A percentile compares a stretch with the other conserved stretches of the same genome.
Conservation (phyloP, 2,329 filamentous ascomycete species). For the Apiospora phragmitis region DNA sequence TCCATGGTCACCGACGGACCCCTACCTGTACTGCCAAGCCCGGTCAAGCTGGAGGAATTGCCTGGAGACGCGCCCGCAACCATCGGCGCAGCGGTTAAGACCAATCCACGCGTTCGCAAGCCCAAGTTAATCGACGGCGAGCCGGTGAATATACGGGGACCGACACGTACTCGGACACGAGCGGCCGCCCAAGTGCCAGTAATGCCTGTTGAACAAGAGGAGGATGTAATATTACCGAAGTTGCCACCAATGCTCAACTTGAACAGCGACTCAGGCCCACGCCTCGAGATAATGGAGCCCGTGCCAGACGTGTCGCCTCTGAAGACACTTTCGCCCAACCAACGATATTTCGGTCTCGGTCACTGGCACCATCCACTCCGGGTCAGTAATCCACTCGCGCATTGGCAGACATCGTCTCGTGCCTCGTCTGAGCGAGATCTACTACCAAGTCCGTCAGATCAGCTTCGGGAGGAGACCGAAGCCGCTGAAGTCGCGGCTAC, state of each 20-base stretch:
- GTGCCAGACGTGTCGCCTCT: slow-evolving; percentile 26
- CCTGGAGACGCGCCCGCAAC: slow-evolving; percentile 32
- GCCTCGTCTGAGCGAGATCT: slow-evolving; percentile 23
- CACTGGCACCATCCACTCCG: slow-evolving; percentile 28
- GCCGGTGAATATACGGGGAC: neutral
- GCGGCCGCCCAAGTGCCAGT: neutral
- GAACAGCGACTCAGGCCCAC: slow-evolving; percentile 21
- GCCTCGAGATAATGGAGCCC: slow-evolving; percentile 29
- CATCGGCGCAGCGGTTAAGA: slow-evolving; percentile 54
- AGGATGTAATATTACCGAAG: slow-evolving; percentile 18
- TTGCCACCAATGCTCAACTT: slow-evolving; percentile 27
- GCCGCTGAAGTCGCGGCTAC: slow-evolving; percentile 16
- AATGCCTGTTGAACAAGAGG: neutral
- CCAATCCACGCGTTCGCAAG: slow-evolving; percentile 46
- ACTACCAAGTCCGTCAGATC: slow-evolving; percentile 32
- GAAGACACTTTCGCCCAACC: slow-evolving; percentile 21
- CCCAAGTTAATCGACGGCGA: slow-evolving; percentile 33
- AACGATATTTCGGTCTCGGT: slow-evolving; percentile 20
- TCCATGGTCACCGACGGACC: neutral
- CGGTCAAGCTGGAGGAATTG: slow-evolving; percentile 5
- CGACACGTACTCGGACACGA: neutral
- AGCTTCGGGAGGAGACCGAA: slow-evolving; percentile 29
- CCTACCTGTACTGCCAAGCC: neutral
- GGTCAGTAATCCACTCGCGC: slow-evolving; percentile 28
- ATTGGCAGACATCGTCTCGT: slow-evolving; percentile 23